Conservation (phyloP, 148 eudicot species). For the Cornus controversa region DNA sequence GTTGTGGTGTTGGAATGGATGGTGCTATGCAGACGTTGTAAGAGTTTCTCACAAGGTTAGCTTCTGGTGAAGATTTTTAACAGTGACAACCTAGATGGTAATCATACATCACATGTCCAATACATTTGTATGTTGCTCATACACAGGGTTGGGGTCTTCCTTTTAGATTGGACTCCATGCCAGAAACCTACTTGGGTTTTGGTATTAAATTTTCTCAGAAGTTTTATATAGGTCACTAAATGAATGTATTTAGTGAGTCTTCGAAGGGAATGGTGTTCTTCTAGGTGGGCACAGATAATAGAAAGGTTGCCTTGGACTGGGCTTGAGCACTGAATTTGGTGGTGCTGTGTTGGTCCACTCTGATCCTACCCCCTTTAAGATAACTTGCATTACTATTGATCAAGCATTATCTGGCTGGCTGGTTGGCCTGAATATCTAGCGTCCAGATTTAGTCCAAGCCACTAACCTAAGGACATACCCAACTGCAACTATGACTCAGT, state of each 20-base stretch:
- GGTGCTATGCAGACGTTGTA: background rate
- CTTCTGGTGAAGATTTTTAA: background rate
- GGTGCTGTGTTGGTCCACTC: background rate
- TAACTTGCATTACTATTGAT: background rate
- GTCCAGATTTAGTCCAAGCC: background rate
- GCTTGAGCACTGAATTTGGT: background rate
- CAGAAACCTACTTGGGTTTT: background rate
- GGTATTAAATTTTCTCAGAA: no score
- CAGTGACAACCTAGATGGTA: background rate
- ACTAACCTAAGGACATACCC: background rate
- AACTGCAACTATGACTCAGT: background rate
- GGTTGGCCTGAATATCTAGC: background rate
- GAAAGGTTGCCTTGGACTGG: background rate
- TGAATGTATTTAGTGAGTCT: no score
- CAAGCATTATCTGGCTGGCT: background rate
- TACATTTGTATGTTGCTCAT: background rate
- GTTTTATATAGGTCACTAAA: no score
- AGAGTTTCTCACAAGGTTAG: background rate
- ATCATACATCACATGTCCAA: background rate
- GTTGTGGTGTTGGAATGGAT: background rate
- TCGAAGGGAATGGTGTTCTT: no score
- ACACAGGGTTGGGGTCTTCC: background rate
- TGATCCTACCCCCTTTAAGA: background rate
- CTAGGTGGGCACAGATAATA: no score
- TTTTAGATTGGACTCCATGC: background rate